Conservation (phyloP, 1,284 basidiomycete species). For the Sparassis latifolia region DNA sequence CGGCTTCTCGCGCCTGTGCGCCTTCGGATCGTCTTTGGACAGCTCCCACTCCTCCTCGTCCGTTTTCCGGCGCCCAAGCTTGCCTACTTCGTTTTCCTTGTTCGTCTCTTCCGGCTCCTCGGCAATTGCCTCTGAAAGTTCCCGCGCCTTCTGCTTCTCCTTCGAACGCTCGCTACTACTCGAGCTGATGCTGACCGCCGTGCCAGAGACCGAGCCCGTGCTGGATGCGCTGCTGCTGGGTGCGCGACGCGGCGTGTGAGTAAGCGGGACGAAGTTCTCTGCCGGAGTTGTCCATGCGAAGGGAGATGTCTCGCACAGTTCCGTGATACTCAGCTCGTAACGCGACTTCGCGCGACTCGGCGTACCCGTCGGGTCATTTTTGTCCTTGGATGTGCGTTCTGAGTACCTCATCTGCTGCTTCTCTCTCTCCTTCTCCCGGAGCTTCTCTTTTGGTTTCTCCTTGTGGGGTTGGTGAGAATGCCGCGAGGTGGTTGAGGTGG, state of each 20-base stretch:
- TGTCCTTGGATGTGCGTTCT: background rate
- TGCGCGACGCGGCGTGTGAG: background rate
- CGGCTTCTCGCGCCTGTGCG: background rate
- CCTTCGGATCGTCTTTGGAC: background rate
- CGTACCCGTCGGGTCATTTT: background rate
- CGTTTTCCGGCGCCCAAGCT: background rate
- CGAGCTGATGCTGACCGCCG: constrained; percentile 1
- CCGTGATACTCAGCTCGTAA: constrained; percentile 20
- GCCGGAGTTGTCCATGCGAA: constrained; percentile 17
- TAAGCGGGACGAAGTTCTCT: constrained; percentile 10
- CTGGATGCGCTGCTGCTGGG: background rate
- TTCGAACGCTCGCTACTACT: background rate
- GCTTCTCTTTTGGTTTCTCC: background rate
- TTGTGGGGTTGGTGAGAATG: background rate
- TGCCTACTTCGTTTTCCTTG: background rate
- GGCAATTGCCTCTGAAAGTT: background rate
- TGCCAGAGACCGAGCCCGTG: background rate
- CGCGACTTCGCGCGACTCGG: background rate
- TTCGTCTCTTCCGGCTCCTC: background rate
- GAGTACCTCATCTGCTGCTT: background rate
- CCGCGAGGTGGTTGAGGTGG: background rate
- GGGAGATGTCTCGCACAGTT: constrained; percentile 20
- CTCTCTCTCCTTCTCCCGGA: background rate
- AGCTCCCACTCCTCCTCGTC: background rate
- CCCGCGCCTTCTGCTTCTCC: background rate